Percentiles rank a stretch among this genome's conserved stretches.
Evolutionary conservation across 257 asterid species (phyloP).

Genomic region (Nyctanthes arbortristis): DNA sequence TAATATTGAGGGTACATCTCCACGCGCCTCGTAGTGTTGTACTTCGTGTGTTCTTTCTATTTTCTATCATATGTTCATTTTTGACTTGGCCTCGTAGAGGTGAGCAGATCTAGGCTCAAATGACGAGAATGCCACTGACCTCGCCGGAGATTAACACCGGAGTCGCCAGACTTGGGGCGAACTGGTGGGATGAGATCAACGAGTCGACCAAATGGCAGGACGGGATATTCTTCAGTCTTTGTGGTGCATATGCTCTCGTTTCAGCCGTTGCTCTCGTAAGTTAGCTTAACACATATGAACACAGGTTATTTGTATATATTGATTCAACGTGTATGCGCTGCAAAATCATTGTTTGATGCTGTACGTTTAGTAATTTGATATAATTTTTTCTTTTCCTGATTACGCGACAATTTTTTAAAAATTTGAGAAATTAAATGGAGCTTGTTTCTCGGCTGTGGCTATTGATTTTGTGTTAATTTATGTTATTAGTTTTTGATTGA

Average conservation of each 20-base stretch:
- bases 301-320: background rate
- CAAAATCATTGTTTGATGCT: background rate
- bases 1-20: no score
- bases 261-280: conserved; percentile 80
- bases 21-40: background rate
- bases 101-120: conserved; percentile 27
- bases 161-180: conserved; percentile 30
- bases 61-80: background rate
- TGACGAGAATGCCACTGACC: conserved; percentile 52
- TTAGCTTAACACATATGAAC: no score
- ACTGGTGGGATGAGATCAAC: conserved; percentile 92
- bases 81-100: conserved; percentile 4
- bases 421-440: conserved; percentile 9
- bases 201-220: conserved; percentile 87
- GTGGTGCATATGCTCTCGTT: conserved; percentile 76
- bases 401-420: background rate
- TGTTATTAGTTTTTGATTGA: background rate
- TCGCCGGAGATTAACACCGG: conserved; percentile 45
- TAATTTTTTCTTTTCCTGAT: conserved; percentile 19
- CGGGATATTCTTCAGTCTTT: conserved; percentile 81
- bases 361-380: conserved; percentile 6
- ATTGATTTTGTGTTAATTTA: background rate
- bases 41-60: background rate
- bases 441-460: background rate
- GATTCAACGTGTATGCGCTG: background rate